A percentile compares a stretch with the other conserved stretches of the same genome.
Evolutionary conservation across 495 filamentous ascomycete species (phyloP).

Genomic region (Penicillium ochrochloron): DNA sequence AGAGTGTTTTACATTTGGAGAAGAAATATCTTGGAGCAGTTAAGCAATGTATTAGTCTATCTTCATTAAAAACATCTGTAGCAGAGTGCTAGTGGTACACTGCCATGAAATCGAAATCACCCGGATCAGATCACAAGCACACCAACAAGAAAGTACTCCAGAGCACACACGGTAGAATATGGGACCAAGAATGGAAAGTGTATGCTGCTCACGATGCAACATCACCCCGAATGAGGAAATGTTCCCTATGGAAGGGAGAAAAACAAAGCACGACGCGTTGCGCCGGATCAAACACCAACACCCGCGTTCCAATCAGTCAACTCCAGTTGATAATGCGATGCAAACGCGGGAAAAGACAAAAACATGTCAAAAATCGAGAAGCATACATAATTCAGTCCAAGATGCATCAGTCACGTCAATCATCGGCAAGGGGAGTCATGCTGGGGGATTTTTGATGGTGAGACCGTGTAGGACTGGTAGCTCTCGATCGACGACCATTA

Average conservation of each 20-base stretch:
- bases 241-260: background rate
- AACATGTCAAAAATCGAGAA: constrained; percentile 16
- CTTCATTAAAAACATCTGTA: constrained; percentile 27
- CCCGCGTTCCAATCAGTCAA: constrained; percentile 15
- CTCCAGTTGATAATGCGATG: constrained; percentile 34
- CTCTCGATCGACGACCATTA: constrained; percentile 50
- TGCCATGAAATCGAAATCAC: constrained; percentile 32
- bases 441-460: constrained; percentile 48
- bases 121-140: constrained; percentile 30
- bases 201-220: constrained; percentile 10
- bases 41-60: constrained; percentile 34
- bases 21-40: background rate
- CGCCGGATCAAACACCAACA: background rate
- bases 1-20: background rate
- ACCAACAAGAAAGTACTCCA: constrained; percentile 33
- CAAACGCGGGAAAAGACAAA: constrained; percentile 3
- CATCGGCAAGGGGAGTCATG: constrained; percentile 46
- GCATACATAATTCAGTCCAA: constrained; percentile 27
- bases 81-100: constrained; percentile 31
- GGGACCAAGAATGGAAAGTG: constrained; percentile 34
- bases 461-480: constrained; percentile 51
- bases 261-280: constrained; percentile 3
- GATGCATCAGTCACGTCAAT: constrained; percentile 37
- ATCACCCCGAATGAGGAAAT: background rate
- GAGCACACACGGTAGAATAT: constrained; percentile 36